Conservation (phyloP, 192 early-diverging fungal species). For the Dissophora globulifera region DNA sequence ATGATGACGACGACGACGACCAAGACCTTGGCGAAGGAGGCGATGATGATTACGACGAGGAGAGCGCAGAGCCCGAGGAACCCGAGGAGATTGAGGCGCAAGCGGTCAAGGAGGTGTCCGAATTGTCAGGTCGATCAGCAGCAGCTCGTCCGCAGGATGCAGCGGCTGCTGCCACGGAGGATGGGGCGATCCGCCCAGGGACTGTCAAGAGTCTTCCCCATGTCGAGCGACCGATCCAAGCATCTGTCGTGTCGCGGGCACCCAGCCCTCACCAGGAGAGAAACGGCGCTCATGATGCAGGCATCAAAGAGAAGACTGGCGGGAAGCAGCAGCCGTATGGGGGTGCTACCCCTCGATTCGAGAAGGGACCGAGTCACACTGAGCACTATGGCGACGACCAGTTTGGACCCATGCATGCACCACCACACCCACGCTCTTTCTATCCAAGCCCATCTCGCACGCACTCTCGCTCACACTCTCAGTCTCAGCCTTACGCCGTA, state of each 20-base stretch:
- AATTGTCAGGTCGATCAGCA: too few relatives aligned
- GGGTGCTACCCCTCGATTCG: background rate
- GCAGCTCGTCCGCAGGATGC: too few relatives aligned
- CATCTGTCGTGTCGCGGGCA: conserved; percentile 2
- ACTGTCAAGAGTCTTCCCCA: background rate
- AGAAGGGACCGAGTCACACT: conserved; percentile 6
- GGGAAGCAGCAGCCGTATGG: conserved; percentile 4
- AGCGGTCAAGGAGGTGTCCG: too few relatives aligned
- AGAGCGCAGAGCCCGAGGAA: background rate
- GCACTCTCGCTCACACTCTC: conserved; percentile 27
- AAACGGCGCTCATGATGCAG: background rate
- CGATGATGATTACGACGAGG: background rate
- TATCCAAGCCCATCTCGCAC: conserved; percentile 35
- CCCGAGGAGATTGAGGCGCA: too few relatives aligned
- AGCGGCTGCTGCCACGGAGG: background rate
- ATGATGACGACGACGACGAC: background rate
- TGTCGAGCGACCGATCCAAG: background rate
- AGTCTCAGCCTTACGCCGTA: conserved; percentile 14
- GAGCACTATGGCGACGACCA: conserved; percentile 29
- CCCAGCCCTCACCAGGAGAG: conserved; percentile 15
- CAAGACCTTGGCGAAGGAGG: background rate
- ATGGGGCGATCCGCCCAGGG: background rate
- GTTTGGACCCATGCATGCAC: background rate
- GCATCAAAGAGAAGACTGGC: background rate
- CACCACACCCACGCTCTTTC: conserved; percentile 29